Conservation (phyloP, 73 alveolate species). For the Paraurostyla sp. region DNA sequence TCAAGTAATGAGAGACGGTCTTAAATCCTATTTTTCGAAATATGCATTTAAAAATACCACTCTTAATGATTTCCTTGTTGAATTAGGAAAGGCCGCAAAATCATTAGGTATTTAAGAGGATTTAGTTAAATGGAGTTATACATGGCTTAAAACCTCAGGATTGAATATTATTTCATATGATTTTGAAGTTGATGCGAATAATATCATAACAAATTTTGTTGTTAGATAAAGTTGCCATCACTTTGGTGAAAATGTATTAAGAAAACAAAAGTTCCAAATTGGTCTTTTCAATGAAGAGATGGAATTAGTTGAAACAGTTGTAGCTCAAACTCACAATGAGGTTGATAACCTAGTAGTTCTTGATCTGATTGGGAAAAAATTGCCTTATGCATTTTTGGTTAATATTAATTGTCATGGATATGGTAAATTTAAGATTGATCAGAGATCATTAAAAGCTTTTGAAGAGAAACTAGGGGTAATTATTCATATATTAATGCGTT, state of each 20-base stretch:
- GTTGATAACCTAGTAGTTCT: not conserved
- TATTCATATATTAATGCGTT: not conserved
- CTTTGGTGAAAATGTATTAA: constrained; percentile 69
- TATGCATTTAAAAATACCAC: constrained; percentile 89
- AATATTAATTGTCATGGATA: constrained; percentile 85
- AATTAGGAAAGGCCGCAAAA: constrained; percentile 80
- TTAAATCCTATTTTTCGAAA: constrained; percentile 83
- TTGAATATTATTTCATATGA: constrained; percentile 79
- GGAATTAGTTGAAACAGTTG: constrained; percentile 66
- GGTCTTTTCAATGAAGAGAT: constrained; percentile 64
- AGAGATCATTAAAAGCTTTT: constrained; percentile 76
- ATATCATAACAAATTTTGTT: constrained; percentile 73
- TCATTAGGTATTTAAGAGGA: constrained; percentile 65
- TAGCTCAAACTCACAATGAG: constrained; percentile 46
- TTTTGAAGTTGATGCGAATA: constrained; percentile 57
- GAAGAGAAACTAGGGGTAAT: constrained; percentile 62
- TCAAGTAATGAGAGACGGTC: constrained; percentile 86
- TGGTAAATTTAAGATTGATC: constrained; percentile 82
- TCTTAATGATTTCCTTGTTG: constrained; percentile 86
- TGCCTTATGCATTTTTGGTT: constrained; percentile 78
- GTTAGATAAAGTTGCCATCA: constrained; percentile 14
- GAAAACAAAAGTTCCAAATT: constrained; percentile 80
- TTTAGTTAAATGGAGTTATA: constrained; percentile 68
- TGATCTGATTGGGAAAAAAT: constrained; percentile 63
- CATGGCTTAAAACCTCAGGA: constrained; percentile 91